A percentile compares a stretch with the other conserved stretches of the same genome.
Conservation (phyloP, 2,329 filamentous ascomycete species). For the Colletotrichum cuscutae region DNA sequence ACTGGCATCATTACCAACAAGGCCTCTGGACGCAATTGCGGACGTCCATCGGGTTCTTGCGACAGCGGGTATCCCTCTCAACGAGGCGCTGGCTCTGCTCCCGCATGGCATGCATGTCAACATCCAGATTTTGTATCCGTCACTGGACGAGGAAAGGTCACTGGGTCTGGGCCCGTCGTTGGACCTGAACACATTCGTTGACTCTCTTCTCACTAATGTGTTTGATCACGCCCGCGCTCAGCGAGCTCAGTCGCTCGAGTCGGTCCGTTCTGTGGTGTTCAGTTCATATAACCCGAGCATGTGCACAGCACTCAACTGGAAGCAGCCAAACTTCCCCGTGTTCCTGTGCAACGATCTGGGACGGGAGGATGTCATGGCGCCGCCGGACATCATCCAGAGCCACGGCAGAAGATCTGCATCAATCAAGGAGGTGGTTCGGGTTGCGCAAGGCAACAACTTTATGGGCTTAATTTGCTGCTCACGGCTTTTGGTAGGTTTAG, state of each 20-base stretch:
- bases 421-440: conserved; percentile 93
- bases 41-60: conserved; percentile 78
- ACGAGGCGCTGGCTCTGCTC: conserved; percentile 79
- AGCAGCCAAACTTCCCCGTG: conserved; percentile 97
- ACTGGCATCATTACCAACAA: conserved; percentile 53
- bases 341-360: conserved; percentile 95
- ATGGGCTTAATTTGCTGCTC: conserved; percentile 97
- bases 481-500: conserved; percentile 77
- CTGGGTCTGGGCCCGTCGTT: conserved; percentile 78
- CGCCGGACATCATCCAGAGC: conserved; percentile 52
- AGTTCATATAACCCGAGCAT: conserved; percentile 91
- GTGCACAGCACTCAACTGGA: conserved; percentile 97
- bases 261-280: conserved; percentile 89
- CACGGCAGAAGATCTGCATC: conserved; percentile 82
- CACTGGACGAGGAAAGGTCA: conserved; percentile 74
- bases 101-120: conserved; percentile 88
- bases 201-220: conserved; percentile 83
- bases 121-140: conserved; percentile 91
- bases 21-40: conserved; percentile 66
- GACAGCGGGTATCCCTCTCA: conserved; percentile 80
- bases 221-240: conserved; percentile 88
- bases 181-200: conserved; percentile 88
- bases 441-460: conserved; percentile 95
- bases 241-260: conserved; percentile 72
- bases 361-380: conserved; percentile 59